Conservation (phyloP, 768 basidiomycete species). For the Naganishia kalamii region DNA sequence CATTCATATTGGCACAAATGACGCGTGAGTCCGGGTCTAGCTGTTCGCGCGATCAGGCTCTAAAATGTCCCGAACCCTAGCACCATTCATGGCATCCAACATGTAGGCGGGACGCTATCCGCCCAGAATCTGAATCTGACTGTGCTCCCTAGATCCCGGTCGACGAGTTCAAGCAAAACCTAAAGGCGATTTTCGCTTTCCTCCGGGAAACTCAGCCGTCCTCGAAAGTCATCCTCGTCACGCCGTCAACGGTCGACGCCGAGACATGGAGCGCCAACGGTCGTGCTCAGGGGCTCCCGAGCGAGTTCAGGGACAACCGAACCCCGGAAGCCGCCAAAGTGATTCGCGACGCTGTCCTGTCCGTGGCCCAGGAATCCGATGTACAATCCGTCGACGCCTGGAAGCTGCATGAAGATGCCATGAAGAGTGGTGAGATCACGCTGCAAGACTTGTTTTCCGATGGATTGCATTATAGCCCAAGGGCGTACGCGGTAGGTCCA, state of each 20-base stretch:
- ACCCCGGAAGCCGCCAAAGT: not conserved
- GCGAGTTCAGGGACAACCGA: not conserved
- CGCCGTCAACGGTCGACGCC: not conserved
- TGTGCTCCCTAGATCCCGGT: not conserved
- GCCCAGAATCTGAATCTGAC: not conserved
- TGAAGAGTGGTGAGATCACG: not conserved
- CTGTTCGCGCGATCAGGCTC: not conserved
- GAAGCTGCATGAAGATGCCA: conserved; percentile 3
- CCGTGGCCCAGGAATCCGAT: not conserved
- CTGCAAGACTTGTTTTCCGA: conserved; percentile 8
- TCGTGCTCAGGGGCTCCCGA: not conserved
- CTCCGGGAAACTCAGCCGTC: conserved; percentile 4
- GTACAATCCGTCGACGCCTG: not conserved
- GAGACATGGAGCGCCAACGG: not conserved
- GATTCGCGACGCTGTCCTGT: conserved; percentile 4
- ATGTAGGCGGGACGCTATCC: not conserved
- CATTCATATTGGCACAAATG: conserved; percentile 14
- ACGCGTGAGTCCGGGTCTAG: not conserved
- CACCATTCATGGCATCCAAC: conserved; percentile 1
- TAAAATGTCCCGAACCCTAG: not conserved
- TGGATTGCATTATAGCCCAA: conserved; percentile 14
- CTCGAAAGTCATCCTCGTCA: not conserved
- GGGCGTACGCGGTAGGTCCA: conserved; percentile 14
- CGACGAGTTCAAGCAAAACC: conserved; percentile 3
- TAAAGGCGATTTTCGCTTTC: not conserved